Conservation (phyloP, 371 early-diverging fungal species). For the Polyrhizophydium stewartii region DNA sequence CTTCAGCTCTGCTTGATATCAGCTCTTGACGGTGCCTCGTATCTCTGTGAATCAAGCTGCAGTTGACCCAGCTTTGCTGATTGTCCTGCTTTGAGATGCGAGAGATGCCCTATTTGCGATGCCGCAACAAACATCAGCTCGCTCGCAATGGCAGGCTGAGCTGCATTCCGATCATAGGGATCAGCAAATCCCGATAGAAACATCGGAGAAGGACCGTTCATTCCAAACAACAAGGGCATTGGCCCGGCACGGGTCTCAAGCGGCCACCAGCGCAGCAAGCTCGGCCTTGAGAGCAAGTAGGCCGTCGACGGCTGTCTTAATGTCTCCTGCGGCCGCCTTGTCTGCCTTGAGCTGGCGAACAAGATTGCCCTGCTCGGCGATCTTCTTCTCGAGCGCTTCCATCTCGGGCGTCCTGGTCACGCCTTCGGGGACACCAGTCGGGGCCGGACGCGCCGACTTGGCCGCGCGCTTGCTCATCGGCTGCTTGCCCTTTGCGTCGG, state of each 20-base stretch:
- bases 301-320: slow-evolving; percentile 32
- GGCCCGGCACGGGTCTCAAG: slow-evolving; percentile 1
- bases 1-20: no score
- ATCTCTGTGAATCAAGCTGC: no score
- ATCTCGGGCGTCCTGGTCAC: slow-evolving; percentile 45
- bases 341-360: slow-evolving; percentile 54
- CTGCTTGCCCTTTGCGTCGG: slow-evolving; percentile 20
- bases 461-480: slow-evolving; percentile 26
- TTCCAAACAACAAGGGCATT: background rate
- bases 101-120: no score
- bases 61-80: no score
- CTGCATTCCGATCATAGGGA: no score
- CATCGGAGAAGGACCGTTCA: no score
- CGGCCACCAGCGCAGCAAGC: slow-evolving; percentile 18
- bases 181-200: no score
- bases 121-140: no score
- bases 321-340: slow-evolving; percentile 40
- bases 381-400: slow-evolving; percentile 41
- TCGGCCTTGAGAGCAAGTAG: slow-evolving; percentile 44
- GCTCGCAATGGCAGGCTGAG: no score
- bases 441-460: slow-evolving; percentile 17
- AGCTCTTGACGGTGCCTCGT: no score
- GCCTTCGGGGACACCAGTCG: slow-evolving; percentile 25
- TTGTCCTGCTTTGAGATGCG: no score
- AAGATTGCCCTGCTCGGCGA: slow-evolving; percentile 47